These are phyloP conservation scores for Phylloporus sp. DNA, from an alignment of 768 basidiomycete species.

Conservation along the genomic window DNA sequence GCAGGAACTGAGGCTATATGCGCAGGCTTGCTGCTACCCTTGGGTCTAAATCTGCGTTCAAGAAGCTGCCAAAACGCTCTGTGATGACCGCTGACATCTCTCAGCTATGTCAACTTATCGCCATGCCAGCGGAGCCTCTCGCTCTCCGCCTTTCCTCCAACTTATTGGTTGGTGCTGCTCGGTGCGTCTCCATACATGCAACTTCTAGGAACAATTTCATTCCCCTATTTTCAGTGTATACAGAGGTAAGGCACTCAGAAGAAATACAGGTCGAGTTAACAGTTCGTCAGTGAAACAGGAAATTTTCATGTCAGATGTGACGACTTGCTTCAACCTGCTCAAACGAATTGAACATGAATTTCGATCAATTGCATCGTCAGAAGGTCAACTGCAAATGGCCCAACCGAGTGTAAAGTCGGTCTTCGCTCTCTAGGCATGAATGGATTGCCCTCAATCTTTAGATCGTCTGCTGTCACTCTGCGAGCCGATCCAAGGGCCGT, in stretches of 20 bases:
- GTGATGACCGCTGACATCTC: slow-evolving; percentile 82
- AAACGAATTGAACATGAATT: slow-evolving; percentile 75
- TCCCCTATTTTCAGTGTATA: slow-evolving; percentile 36
- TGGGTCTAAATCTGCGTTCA: slow-evolving; percentile 82
- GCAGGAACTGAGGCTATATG: slow-evolving; percentile 9
- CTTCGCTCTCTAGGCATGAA: background rate
- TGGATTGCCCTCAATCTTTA: slow-evolving; percentile 17
- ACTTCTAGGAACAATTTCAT: background rate
- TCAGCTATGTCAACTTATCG: slow-evolving; percentile 75
- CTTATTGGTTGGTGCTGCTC: slow-evolving; percentile 82
- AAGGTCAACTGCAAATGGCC: slow-evolving; percentile 63
- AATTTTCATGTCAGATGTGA: slow-evolving; percentile 76
- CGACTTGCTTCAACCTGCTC: slow-evolving; percentile 66
- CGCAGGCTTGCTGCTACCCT: slow-evolving; percentile 86
- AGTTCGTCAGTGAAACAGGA: slow-evolving; percentile 68
- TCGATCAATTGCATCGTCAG: slow-evolving; percentile 39
- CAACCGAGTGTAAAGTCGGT: slow-evolving; percentile 61
- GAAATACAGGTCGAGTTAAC: background rate
- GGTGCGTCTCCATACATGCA: slow-evolving; percentile 43
- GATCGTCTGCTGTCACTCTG: slow-evolving; percentile 49
- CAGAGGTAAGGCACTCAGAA: slow-evolving; percentile 34
- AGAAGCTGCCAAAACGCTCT: slow-evolving; percentile 74
- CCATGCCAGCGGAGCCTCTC: slow-evolving; percentile 78
- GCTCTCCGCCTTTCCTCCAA: slow-evolving; percentile 85
- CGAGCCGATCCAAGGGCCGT: slow-evolving; percentile 45